phyloP scores from a whole-genome alignment of 495 filamentous ascomycete genomes.

The Beverwykella pulmonaria region DNA sequence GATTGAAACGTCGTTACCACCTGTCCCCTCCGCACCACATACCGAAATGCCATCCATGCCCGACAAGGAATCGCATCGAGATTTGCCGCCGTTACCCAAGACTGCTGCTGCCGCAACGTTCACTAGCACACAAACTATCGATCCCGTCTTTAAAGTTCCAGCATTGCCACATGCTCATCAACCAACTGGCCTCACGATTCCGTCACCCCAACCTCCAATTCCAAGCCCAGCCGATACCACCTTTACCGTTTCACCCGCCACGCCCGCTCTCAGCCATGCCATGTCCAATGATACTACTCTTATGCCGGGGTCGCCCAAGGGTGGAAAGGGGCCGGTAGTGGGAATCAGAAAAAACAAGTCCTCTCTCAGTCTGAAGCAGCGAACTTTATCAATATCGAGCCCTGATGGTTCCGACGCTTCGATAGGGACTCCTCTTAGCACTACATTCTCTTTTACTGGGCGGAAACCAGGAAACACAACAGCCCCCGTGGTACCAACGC shows the following conservation, averaged over 20 bases:
- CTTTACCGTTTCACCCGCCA: slow-evolving; percentile 39
- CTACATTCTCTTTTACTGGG: slow-evolving; percentile 62
- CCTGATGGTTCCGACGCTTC: slow-evolving; percentile 69
- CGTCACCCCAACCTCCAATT: slow-evolving; percentile 29
- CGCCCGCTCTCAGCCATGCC: slow-evolving; percentile 34
- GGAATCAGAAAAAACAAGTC: slow-evolving; percentile 76
- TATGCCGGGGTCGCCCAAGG: slow-evolving; percentile 36
- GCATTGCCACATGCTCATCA: slow-evolving; percentile 27
- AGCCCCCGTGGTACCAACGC: slow-evolving; percentile 68
- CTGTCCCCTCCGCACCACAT: slow-evolving; percentile 44
- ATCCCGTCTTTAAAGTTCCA: slow-evolving; percentile 38
- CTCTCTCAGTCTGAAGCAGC: slow-evolving; percentile 71
- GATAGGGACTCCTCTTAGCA: slow-evolving; percentile 72
- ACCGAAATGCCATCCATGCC: slow-evolving; percentile 48
- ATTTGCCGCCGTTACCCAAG: slow-evolving; percentile 43
- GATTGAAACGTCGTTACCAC: slow-evolving; percentile 73
- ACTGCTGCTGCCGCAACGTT: slow-evolving; percentile 33
- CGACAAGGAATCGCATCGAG: slow-evolving; percentile 50
- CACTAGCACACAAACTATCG: slow-evolving; percentile 19
- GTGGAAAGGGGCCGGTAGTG: slow-evolving; percentile 43
- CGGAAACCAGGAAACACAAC: slow-evolving; percentile 44
- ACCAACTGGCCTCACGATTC: slow-evolving; percentile 18
- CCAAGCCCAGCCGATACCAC: slow-evolving; percentile 39
- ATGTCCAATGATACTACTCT: slow-evolving; percentile 30
- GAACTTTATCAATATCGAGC: slow-evolving; percentile 75